A percentile compares a stretch with the other conserved stretches of the same genome.
Evolutionary conservation across 805 yeast species (phyloP).

Genomic region (Yarrowia phangngaensis): DNA sequence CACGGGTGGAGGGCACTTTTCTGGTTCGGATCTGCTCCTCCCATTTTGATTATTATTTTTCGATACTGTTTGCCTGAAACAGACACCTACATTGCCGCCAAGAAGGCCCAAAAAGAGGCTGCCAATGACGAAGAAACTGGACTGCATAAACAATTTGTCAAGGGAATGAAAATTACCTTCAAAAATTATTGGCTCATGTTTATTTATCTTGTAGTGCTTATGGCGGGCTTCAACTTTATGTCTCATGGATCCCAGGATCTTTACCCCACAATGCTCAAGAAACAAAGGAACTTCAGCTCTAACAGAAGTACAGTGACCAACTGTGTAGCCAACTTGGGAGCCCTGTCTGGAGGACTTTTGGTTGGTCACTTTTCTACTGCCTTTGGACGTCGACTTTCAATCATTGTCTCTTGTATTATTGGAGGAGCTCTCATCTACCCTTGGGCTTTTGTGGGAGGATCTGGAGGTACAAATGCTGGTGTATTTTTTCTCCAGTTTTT

Average conservation of each 20-base stretch:
- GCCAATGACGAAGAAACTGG: slow-evolving; percentile 25
- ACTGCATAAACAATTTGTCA: slow-evolving; percentile 3
- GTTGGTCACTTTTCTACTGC: slow-evolving; percentile 56
- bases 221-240: slow-evolving; percentile 67
- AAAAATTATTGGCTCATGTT: slow-evolving; percentile 57
- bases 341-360: slow-evolving; percentile 59
- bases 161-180: slow-evolving; percentile 31
- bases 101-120: too few relatives aligned
- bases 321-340: slow-evolving; percentile 64
- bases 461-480: slow-evolving; percentile 53
- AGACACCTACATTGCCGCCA: slow-evolving; percentile 45
- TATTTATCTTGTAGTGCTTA: slow-evolving; percentile 53
- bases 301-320: slow-evolving; percentile 57
- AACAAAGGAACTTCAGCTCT: slow-evolving; percentile 47
- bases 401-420: slow-evolving; percentile 48
- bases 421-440: slow-evolving; percentile 65
- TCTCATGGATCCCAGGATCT: slow-evolving; percentile 73
- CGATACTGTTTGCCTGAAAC: slow-evolving; percentile 60
- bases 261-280: slow-evolving; percentile 58
- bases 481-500: slow-evolving; percentile 61
- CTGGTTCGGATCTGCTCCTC: slow-evolving; percentile 72
- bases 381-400: slow-evolving; percentile 58
- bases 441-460: slow-evolving; percentile 48
- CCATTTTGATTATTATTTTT: slow-evolving; percentile 56
- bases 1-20: slow-evolving; percentile 68